Base-by-base conservation (phyloP, 169 alveolate species). In the Neospora caninum region DNA sequence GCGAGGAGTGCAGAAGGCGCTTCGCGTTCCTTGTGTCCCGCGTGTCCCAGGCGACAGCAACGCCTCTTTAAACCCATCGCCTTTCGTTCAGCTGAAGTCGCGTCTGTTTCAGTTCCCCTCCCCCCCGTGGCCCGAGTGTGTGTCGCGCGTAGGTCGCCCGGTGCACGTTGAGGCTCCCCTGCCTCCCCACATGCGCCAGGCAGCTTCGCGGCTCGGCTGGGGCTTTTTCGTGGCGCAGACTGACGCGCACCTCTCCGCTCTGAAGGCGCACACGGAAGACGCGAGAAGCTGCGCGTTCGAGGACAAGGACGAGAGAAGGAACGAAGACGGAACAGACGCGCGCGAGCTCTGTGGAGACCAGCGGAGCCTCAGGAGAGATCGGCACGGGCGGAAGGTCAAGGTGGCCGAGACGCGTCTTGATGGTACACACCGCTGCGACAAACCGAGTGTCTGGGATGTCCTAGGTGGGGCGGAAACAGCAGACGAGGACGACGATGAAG, bases 201-300 rank as follows among this genome's bases (percentile, higher is more conserved):
- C 84, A 2, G 84, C 84, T 18, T 18, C 39, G 84, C 84, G 84
- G 25, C 42, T 73, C 42, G 84, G 84, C 42, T 73, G 84, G 84
- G 20, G 43, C 9, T 36, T 36, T 43, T 73, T 36, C n/a, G 43
- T 73, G 39, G 84, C 10, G 84, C 84, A n/a, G n/a, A 6, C 13
- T 27, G 84, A 73, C 45, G 49, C 39, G 1, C 41, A 73, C 13
- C 84, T 34, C 18, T 13, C 39, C 7, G n/a, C 39, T n/a, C 80
- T 69, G 80, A 69, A 6, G 43, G 25, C 25, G 43, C 45, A 73
- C 27, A n/a, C 7, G 38, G 84, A 73, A 18, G 43, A 0, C 39
- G 84, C 10, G 41, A 34, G 7, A 34, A 7, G 38, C 31, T n/a
- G 36, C 31, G 80, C 10, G 64, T 53, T 53, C 64, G 64, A 7